Conservation (phyloP, 169 alveolate species). For the Plasmodium adleri region DNA sequence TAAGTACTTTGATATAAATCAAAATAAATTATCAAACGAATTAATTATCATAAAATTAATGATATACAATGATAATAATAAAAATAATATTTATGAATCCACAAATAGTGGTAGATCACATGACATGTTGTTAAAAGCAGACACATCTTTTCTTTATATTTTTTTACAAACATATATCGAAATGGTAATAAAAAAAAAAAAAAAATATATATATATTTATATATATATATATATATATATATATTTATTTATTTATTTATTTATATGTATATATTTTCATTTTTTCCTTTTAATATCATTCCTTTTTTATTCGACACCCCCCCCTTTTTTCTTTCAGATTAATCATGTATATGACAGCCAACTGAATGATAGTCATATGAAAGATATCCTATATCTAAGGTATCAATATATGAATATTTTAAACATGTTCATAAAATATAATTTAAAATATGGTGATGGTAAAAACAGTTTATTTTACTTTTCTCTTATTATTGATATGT, state of each 20-base stretch:
- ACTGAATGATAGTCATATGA: background rate
- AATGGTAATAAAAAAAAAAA: conserved; percentile 24
- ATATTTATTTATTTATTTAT: background rate
- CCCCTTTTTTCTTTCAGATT: conserved; percentile 12
- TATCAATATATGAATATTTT: conserved; percentile 16
- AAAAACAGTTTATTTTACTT: conserved; percentile 22
- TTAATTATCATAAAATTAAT: conserved; percentile 27
- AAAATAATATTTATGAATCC: background rate
- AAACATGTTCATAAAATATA: conserved; percentile 34
- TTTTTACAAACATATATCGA: conserved; percentile 34
- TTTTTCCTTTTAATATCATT: background rate
- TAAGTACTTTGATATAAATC: conserved; percentile 9
- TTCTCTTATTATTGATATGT: conserved; percentile 29
- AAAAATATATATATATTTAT: background rate
- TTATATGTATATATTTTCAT: background rate
- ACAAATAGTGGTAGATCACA: background rate
- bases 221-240: background rate
- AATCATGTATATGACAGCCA: conserved; percentile 8
- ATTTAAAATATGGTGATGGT: conserved; percentile 14
- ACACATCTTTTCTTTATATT: conserved; percentile 13
- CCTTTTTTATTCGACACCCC: background rate
- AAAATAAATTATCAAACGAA: conserved; percentile 24
- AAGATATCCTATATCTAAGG: conserved; percentile 24
- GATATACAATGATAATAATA: conserved; percentile 2
- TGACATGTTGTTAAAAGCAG: conserved; percentile 10